Conservation (phyloP, 208 protist species). For the Strigomonas oncopelti region DNA sequence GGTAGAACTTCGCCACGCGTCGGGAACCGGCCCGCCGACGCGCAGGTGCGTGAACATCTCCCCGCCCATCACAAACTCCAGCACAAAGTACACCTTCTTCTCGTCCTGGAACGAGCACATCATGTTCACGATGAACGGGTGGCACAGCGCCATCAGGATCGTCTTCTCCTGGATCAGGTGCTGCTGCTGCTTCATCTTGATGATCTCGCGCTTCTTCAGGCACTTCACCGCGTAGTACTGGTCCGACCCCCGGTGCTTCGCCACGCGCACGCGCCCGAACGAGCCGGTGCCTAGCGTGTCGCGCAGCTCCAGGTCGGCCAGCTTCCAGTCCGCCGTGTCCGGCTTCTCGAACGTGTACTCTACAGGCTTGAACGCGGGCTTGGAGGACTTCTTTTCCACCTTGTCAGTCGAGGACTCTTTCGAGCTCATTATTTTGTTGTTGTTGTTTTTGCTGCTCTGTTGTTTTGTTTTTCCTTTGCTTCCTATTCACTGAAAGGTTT, state of each 20-base stretch:
- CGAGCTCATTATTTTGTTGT: not conserved
- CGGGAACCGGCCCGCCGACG: conserved; percentile 71
- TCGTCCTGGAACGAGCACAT: conserved; percentile 94
- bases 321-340: conserved; percentile 69
- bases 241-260: conserved; percentile 68
- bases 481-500: not conserved
- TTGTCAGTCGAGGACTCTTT: not conserved
- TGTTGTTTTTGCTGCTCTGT: not conserved
- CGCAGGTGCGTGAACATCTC: conserved; percentile 90
- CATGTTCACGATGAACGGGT: conserved; percentile 93
- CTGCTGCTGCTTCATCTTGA: conserved; percentile 85
- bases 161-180: conserved; percentile 89
- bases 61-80: conserved; percentile 91
- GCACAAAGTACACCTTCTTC: conserved; percentile 87
- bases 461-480: conserved; percentile 7
- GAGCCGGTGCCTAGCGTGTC: conserved; percentile 89
- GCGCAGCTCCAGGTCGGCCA: conserved; percentile 84
- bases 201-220: conserved; percentile 84
- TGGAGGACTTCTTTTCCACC: not conserved
- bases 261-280: conserved; percentile 90
- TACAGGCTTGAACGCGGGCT: conserved; percentile 22
- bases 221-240: conserved; percentile 91
- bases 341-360: conserved; percentile 48
- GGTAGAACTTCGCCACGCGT: conserved; percentile 90
- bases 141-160: conserved; percentile 85